Percentiles rank a stretch among this genome's conserved stretches.
phyloP scores from a whole-genome alignment of 169 alveolate genomes.

The Blepharisma undulans region DNA sequence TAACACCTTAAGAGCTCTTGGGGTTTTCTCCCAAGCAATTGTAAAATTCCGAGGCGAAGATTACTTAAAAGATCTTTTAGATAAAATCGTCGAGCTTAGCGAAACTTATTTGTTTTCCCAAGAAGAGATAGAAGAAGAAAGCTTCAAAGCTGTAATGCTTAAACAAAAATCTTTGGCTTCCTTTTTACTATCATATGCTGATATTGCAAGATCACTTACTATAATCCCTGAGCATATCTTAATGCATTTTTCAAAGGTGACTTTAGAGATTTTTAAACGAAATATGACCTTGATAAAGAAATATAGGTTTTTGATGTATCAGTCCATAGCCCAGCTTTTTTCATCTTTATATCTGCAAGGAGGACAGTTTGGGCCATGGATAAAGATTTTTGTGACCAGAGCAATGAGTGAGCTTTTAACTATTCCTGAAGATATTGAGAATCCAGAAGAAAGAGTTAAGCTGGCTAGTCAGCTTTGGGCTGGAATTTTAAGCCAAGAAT shows the following conservation, averaged over 20 bases:
- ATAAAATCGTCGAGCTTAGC: constrained; percentile 43
- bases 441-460: not conserved
- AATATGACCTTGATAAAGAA: not conserved
- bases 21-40: constrained; percentile 63
- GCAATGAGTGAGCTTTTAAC: constrained; percentile 10
- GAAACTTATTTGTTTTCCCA: constrained; percentile 43
- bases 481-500: constrained; percentile 11
- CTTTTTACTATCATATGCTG: constrained; percentile 52
- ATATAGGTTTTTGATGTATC: not conserved
- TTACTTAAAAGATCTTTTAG: constrained; percentile 33
- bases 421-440: not conserved
- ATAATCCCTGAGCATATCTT: constrained; percentile 44
- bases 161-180: constrained; percentile 59
- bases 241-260: constrained; percentile 55
- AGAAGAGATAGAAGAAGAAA: constrained; percentile 55
- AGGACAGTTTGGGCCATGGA: constrained; percentile 21
- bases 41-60: constrained; percentile 45
- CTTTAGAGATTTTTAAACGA: constrained; percentile 28
- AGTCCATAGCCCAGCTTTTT: constrained; percentile 23
- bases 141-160: constrained; percentile 54
- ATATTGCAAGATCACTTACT: constrained; percentile 32
- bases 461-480: constrained; percentile 21
- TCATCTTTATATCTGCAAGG: not conserved
- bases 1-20: constrained; percentile 56
- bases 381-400: not conserved